Conservation (phyloP, 2,329 filamentous ascomycete species). For the Drechslerella stenobrocha region DNA sequence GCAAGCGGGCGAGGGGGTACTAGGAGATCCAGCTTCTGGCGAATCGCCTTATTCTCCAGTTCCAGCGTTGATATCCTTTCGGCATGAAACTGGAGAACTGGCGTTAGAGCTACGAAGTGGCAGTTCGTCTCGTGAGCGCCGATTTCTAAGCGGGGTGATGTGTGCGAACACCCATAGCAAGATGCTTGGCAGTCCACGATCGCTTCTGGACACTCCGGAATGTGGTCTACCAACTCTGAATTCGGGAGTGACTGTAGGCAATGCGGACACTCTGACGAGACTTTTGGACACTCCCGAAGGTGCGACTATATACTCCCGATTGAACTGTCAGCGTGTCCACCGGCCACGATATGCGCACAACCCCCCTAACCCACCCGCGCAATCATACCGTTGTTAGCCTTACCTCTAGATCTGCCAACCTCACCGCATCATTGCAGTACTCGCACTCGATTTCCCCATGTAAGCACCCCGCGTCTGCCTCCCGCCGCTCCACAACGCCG, state of each 20-base stretch:
- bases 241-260: slow-evolving; percentile 58
- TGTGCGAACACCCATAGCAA: slow-evolving; percentile 50
- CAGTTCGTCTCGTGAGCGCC: slow-evolving; percentile 48
- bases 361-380: too few species aligned
- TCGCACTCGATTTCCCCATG: slow-evolving; percentile 62
- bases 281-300: slow-evolving; percentile 58
- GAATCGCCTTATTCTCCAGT: slow-evolving; percentile 51
- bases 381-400: too few species aligned
- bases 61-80: slow-evolving; percentile 50
- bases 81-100: slow-evolving; percentile 50
- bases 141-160: slow-evolving; percentile 47
- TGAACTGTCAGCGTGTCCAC: too few species aligned
- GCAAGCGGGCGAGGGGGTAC: slow-evolving; percentile 38
- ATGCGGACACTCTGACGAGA: slow-evolving; percentile 60
- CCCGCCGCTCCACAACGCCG: slow-evolving; percentile 61
- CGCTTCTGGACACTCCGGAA: slow-evolving; percentile 48
- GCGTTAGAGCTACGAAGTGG: slow-evolving; percentile 51
- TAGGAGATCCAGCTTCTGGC: slow-evolving; percentile 51
- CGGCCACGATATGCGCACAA: too few species aligned
- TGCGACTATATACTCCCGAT: too few species aligned
- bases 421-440: slow-evolving; percentile 62
- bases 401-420: slow-evolving; percentile 59
- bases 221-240: slow-evolving; percentile 49
- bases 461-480: slow-evolving; percentile 60
- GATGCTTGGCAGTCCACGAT: slow-evolving; percentile 50